A percentile compares a stretch with the other conserved stretches of the same genome.
These are phyloP conservation scores for Penicillium simplicissimum DNA, from an alignment of 495 filamentous ascomycete species.

Conservation along the genomic window DNA sequence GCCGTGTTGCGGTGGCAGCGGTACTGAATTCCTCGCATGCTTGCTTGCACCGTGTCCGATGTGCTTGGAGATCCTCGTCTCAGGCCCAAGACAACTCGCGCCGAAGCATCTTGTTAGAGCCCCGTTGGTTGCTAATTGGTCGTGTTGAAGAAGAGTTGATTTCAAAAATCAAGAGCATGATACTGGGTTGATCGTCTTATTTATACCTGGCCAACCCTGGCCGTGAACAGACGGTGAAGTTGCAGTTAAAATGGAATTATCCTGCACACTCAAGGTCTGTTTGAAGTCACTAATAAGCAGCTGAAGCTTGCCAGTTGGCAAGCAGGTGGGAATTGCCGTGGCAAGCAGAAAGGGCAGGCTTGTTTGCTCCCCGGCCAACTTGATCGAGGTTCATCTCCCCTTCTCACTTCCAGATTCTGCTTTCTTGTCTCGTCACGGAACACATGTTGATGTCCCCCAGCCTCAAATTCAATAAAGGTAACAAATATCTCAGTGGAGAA, in stretches of 20 bases:
- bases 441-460: neutral
- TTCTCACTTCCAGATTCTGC: neutral
- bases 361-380: neutral
- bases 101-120: constrained; percentile 32
- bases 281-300: neutral
- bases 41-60: constrained; percentile 56
- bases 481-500: too few species aligned
- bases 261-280: neutral
- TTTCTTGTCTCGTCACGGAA: neutral
- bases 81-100: constrained; percentile 51
- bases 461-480: neutral
- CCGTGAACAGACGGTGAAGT: neutral
- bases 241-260: neutral
- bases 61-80: constrained; percentile 53
- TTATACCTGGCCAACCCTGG: too few species aligned
- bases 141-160: neutral
- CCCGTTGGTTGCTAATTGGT: neutral
- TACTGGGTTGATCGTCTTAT: neutral
- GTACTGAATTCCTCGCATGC: constrained; percentile 64
- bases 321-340: neutral
- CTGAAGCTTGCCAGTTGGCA: neutral
- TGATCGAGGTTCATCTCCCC: neutral
- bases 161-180: neutral
- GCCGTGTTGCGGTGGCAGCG: constrained; percentile 50
- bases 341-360: neutral